Conservation (phyloP, 164 flowering plant species). For the Euptelea pleiosperma region DNA sequence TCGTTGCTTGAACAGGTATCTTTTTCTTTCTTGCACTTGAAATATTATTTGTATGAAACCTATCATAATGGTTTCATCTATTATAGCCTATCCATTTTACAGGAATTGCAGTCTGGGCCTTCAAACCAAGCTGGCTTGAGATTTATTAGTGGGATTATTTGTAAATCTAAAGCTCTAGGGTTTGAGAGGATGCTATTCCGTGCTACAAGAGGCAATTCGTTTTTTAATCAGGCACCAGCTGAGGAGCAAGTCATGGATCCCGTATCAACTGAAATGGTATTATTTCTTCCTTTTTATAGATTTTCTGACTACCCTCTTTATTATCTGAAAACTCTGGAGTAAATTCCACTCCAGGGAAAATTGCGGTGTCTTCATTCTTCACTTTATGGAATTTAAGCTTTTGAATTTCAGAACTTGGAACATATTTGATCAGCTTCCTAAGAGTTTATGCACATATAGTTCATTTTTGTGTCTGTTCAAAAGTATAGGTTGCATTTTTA, state of each 20-base stretch:
- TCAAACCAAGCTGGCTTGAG: slow-evolving; percentile 78
- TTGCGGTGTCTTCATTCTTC: too few relatives aligned
- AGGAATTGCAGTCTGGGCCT: slow-evolving; percentile 74
- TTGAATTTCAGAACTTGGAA: background rate
- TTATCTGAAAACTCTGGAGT: background rate
- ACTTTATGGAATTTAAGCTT: background rate
- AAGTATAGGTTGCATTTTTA: background rate
- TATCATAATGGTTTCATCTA: slow-evolving; percentile 8
- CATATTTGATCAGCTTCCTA: background rate
- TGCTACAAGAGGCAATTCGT: slow-evolving; percentile 97
- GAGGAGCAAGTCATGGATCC: slow-evolving; percentile 82
- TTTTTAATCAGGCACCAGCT: slow-evolving; percentile 89
- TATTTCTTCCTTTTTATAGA: slow-evolving; percentile 4
- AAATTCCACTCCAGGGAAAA: background rate
- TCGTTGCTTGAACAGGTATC: slow-evolving; percentile 88
- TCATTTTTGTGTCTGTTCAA: too few relatives aligned
- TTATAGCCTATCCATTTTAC: slow-evolving; percentile 20
- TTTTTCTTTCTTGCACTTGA: slow-evolving; percentile 1
- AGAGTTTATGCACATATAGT: too few relatives aligned
- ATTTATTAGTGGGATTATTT: slow-evolving; percentile 89
- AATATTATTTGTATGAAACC: slow-evolving; percentile 5
- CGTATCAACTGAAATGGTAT: slow-evolving; percentile 74
- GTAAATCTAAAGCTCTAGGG: slow-evolving; percentile 66
- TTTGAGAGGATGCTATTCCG: slow-evolving; percentile 98
- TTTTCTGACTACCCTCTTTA: background rate